A percentile compares a stretch with the other conserved stretches of the same genome.
These are phyloP conservation scores for Emmonsiellopsis sp. DNA, from an alignment of 2,329 filamentous ascomycete genomes.

Conservation along the genomic window DNA sequence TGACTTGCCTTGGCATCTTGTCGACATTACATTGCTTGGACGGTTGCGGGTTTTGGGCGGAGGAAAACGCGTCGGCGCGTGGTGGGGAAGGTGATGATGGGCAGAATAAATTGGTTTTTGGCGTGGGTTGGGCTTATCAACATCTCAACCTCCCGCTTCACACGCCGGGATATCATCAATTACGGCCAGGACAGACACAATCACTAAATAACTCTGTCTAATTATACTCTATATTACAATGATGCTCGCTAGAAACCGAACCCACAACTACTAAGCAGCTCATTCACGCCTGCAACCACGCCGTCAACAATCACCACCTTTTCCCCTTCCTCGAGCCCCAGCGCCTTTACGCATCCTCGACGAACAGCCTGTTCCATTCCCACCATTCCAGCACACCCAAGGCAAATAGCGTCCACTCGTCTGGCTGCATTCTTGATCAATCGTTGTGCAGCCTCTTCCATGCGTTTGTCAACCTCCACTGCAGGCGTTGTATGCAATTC, in stretches of 20 bases:
- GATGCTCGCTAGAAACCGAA: constrained; percentile 21
- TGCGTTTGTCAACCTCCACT: constrained; percentile 54
- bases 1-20: constrained; percentile 32
- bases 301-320: constrained; percentile 69
- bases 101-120: background rate
- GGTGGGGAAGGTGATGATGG: background rate
- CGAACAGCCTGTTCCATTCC: constrained; percentile 72
- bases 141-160: too few species aligned
- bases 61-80: constrained; percentile 10
- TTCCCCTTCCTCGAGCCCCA: constrained; percentile 51
- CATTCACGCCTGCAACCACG: constrained; percentile 29
- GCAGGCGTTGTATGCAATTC: constrained; percentile 65
- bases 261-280: constrained; percentile 28
- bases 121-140: background rate
- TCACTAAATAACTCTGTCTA: too few species aligned
- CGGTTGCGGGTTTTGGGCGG: constrained; percentile 17
- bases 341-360: constrained; percentile 54
- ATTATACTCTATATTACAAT: background rate
- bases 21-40: constrained; percentile 15
- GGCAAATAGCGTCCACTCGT: constrained; percentile 59
- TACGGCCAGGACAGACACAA: too few species aligned
- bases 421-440: constrained; percentile 46
- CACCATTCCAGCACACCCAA: constrained; percentile 89
- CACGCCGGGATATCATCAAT: too few species aligned
- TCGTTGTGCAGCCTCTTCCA: constrained; percentile 60